Conservation (phyloP, 371 early-diverging fungal species). For the Batrachochytrium dendrobatidis region DNA sequence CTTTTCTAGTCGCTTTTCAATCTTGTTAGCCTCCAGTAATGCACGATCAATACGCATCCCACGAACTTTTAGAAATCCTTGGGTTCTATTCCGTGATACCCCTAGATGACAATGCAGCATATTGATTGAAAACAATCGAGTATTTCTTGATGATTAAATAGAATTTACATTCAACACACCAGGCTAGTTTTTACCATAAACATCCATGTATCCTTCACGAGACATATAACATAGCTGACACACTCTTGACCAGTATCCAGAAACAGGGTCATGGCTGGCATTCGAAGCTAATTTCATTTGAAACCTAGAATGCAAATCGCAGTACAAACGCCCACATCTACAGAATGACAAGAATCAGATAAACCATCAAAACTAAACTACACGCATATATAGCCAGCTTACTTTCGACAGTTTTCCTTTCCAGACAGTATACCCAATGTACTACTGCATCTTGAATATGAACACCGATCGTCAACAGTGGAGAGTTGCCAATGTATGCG, state of each 20-base stretch:
- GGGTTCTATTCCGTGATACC: conserved; percentile 30
- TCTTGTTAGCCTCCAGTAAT: conserved; percentile 71
- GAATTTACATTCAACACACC: too few relatives aligned
- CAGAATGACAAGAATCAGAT: neutral
- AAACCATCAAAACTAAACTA: too few relatives aligned
- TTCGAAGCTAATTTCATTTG: conserved; percentile 58
- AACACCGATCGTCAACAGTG: conserved; percentile 14
- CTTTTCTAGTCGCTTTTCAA: conserved; percentile 74
- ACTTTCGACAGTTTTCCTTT: conserved; percentile 28
- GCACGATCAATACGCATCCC: conserved; percentile 54
- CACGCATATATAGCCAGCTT: conserved; percentile 1
- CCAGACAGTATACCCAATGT: conserved; percentile 15
- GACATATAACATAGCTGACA: conserved; percentile 60
- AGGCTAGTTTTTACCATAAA: conserved; percentile 30
- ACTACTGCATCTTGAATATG: conserved; percentile 17
- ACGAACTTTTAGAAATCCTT: conserved; percentile 50
- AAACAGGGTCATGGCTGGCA: conserved; percentile 62
- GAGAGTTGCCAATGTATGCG: conserved; percentile 27
- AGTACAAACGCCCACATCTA: conserved; percentile 67
- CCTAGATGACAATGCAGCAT: conserved; percentile 5
- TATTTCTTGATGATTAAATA: too few relatives aligned
- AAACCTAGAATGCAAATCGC: conserved; percentile 60
- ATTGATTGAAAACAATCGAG: neutral
- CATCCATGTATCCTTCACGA: conserved; percentile 46
- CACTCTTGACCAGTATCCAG: conserved; percentile 69